Percentiles rank a stretch among this genome's conserved stretches.
Evolutionary conservation across 139 green algal genomes (phyloP).

Genomic region (Closterium sp.): DNA sequence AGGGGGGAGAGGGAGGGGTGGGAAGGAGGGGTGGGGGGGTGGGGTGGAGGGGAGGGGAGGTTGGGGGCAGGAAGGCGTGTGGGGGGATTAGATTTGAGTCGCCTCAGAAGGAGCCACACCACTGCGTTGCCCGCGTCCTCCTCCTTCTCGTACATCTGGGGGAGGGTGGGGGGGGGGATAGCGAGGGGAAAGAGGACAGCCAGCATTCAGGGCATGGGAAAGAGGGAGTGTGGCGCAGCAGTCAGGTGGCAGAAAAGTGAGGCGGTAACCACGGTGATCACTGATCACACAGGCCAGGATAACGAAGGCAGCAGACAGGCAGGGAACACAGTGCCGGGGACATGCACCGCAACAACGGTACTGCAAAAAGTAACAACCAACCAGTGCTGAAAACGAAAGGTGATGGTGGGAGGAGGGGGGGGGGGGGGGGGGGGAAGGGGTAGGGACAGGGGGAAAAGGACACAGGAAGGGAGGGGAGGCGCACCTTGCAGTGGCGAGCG

Average conservation of each 20-base stretch:
- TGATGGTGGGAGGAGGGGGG: not conserved
- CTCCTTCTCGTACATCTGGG: slow-evolving; percentile 44
- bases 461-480: too few species aligned
- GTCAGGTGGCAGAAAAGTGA: not conserved
- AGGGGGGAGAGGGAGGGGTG: not conserved
- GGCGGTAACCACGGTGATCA: not conserved
- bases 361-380: not conserved
- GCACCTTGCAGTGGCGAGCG: slow-evolving; percentile 70
- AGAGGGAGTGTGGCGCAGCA: too few species aligned
- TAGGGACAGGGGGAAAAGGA: not conserved
- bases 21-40: not conserved
- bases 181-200: not conserved
- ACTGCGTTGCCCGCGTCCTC: slow-evolving; percentile 15
- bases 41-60: not conserved
- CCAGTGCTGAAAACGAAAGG: not conserved
- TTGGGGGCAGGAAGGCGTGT: not conserved
- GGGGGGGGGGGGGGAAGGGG: not conserved
- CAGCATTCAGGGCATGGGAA: too few species aligned
- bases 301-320: not conserved
- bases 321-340: not conserved
- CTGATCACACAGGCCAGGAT: too few species aligned
- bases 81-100: not conserved
- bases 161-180: not conserved
- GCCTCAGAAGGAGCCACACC: not conserved
- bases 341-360: not conserved